Evolutionary conservation across 164 flowering plant genomes (phyloP), one percentile per base, ranked within the genome.

Genomic region (Nymphaea colorata): DNA sequence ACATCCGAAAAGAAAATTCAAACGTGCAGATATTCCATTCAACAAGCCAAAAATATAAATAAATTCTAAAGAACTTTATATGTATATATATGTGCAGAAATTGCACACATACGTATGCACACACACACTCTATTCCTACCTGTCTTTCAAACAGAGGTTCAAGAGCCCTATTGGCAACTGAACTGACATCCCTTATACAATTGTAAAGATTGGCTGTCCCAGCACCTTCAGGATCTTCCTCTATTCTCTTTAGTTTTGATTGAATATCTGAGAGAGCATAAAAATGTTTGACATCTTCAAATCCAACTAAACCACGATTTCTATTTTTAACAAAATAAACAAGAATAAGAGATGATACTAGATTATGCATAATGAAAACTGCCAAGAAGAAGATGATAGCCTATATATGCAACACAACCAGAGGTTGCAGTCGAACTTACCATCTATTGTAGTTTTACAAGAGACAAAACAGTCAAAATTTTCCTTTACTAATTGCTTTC

Each of bases 391-490:
- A 47, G 55, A 47, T 7, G 55, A 47, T 14, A 47, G 55, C 55
- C 55, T 47, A 47, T 6, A 2, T 7, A 47, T 47, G 55, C 12
- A 47, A 47, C 11, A 47, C 2, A 47, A 47, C 11, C 5, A 47
- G 3, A 47, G 55, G 7, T 47, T 7, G 55, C 16, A 61, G 11
- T 8, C 15, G 55, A 57, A 18, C 76, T 71, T 84, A 95, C 99
- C 99, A 84, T 95, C 99, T 71, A 95, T 95, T 25, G 99, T 95
- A 6, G 96, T 95, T 80, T 95, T 95, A 83, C 99, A 95, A 17
- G 99, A 95, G 72, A 95, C 98, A 74, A 95, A 95, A 79, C 99
- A 95, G 73, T 95, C 99, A 80, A 95, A 95, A 73, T 95, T 95
- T 73, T 95, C 98, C 77, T 95, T 95, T 62, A 95, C 99, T 81